These are phyloP conservation scores for Leccinum arenicola DNA, from an alignment of 768 basidiomycete genomes.

Conservation along the genomic window DNA sequence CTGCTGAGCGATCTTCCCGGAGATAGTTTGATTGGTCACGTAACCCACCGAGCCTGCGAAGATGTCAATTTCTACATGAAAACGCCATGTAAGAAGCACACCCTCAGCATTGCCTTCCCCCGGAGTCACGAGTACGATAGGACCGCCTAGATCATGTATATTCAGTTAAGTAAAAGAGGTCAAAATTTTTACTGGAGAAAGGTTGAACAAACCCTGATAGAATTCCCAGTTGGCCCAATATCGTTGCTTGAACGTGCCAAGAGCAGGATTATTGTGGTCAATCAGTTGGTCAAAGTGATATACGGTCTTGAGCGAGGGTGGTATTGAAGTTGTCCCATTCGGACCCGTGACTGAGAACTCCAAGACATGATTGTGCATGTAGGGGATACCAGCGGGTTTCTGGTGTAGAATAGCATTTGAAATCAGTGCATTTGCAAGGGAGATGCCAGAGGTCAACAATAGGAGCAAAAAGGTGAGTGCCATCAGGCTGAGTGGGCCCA, in stretches of 20 bases:
- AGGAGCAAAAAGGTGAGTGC: constrained; percentile 1
- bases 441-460: constrained; percentile 7
- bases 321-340: constrained; percentile 23
- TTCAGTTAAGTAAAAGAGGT: background rate
- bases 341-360: constrained; percentile 13
- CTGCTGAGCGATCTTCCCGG: constrained; percentile 63
- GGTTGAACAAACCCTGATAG: constrained; percentile 47
- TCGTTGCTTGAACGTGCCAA: constrained; percentile 76
- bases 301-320: constrained; percentile 28
- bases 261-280: constrained; percentile 50
- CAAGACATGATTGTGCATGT: constrained; percentile 3
- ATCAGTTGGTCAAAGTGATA: constrained; percentile 34
- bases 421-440: constrained; percentile 19
- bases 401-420: constrained; percentile 22
- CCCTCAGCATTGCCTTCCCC: constrained; percentile 61
- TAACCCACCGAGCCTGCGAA: constrained; percentile 40
- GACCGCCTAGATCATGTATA: constrained; percentile 18
- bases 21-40: constrained; percentile 61
- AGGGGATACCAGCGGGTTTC: constrained; percentile 12
- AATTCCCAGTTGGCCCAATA: constrained; percentile 71
- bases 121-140: constrained; percentile 45
- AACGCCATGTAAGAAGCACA: background rate
- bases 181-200: background rate
- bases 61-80: background rate
- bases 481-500: too few species aligned